A percentile compares a stretch with the other conserved stretches of the same genome.
phyloP scores from a whole-genome alignment of 441 rosid species.

The Pelargonium myrrhifolium region DNA sequence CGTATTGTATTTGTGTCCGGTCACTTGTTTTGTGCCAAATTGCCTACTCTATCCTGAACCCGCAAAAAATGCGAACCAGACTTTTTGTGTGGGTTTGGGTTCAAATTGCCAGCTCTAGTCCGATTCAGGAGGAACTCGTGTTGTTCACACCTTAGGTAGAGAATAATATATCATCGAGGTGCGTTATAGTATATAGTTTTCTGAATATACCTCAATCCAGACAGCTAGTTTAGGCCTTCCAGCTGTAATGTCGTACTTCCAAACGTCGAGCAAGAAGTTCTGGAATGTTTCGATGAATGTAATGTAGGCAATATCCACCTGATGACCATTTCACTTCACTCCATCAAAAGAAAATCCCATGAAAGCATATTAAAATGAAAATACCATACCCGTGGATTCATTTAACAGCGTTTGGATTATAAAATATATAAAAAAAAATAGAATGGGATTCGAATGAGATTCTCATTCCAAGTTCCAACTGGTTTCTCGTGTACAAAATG shows the following conservation, averaged over 20 bases:
- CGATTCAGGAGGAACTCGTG: no score
- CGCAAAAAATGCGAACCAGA: no score
- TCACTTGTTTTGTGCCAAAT: no score
- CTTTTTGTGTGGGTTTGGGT: no score
- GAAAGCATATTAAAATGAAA: background rate
- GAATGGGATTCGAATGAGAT: no score
- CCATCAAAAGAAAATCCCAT: background rate
- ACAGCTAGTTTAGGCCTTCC: conserved; percentile 69
- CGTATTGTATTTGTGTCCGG: no score
- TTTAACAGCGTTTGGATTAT: no score
- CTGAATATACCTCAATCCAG: conserved; percentile 63
- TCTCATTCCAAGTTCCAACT: no score
- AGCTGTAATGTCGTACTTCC: conserved; percentile 47
- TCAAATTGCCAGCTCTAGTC: no score
- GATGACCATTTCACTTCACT: conserved; percentile 1
- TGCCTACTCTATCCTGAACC: no score
- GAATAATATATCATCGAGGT: background rate
- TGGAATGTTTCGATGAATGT: conserved; percentile 63
- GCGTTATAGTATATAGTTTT: background rate
- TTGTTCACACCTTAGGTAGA: background rate
- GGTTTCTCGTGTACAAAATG: no score
- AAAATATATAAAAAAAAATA: no score
- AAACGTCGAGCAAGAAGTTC: conserved; percentile 38
- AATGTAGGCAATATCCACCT: conserved; percentile 75
- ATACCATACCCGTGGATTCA: background rate